Percentiles rank a stretch among this genome's conserved stretches.
Conservation (phyloP, 805 yeast genomes). For the Debaryomyces maramus region DNA sequence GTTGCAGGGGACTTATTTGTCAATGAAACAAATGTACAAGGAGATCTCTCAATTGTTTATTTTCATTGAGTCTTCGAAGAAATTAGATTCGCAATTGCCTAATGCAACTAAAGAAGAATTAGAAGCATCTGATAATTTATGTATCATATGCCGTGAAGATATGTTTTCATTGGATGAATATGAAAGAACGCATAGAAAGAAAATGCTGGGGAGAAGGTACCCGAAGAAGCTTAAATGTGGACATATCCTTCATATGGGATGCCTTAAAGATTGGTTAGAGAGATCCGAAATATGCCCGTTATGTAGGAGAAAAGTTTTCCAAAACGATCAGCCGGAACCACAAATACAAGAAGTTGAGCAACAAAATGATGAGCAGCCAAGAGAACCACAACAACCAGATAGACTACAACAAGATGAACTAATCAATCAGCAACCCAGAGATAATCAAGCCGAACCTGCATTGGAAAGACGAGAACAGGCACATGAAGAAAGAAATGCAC, state of each 20-base stretch:
- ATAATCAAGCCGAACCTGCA: no score
- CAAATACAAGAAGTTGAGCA: neutral
- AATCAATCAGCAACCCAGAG: neutral
- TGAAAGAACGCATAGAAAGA: conserved; percentile 21
- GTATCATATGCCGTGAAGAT: conserved; percentile 92
- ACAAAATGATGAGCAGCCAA: neutral
- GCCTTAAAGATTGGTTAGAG: conserved; percentile 90
- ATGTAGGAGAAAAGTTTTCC: conserved; percentile 70
- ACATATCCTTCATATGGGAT: conserved; percentile 86
- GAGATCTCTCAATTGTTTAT: conserved; percentile 46
- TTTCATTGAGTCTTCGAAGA: conserved; percentile 55
- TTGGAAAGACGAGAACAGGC: neutral
- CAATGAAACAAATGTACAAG: conserved; percentile 29
- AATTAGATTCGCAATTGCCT: conserved; percentile 61
- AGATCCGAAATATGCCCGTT: conserved; percentile 92
- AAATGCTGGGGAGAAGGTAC: conserved; percentile 35
- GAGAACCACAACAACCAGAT: neutral
- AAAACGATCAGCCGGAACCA: conserved; percentile 3
- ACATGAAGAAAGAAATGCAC: neutral
- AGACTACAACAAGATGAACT: neutral
- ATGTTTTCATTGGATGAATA: conserved; percentile 53
- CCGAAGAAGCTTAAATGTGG: conserved; percentile 84
- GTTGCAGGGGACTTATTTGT: conserved; percentile 46
- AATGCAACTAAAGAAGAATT: conserved; percentile 66
- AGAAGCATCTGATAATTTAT: conserved; percentile 54